Evolutionary conservation across 2,329 filamentous ascomycete genomes (phyloP), one percentile per base, ranked within the genome.

Genomic region (Aspergillus aculeatinus): DNA sequence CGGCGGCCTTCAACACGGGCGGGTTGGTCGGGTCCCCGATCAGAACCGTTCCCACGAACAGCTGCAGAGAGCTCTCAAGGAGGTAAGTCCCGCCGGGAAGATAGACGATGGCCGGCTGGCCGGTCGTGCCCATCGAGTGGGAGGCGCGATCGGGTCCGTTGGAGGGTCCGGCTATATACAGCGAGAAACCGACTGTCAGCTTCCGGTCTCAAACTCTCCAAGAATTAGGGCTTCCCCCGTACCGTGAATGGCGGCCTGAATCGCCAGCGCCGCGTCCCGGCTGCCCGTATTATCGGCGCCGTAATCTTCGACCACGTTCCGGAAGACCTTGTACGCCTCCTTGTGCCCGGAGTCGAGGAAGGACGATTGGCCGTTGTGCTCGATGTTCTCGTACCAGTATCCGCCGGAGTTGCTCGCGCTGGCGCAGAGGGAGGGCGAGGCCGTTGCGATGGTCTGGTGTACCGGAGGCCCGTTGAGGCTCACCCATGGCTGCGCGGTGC

Each of bases 1-100:
- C 52, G 4, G 79, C 75, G 1, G 83, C 85, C 55, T 82, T 80
- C n/a, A 88, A 76, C 0, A 80, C 80, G 0, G 86, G 85, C 11
- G 70, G 72, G 50, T 78, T 70, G n/a, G 68, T 68, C 2, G 76
- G 74, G 58, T 78, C 73, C 29, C 76, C 76, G 31, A 77, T 67
- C 5, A 79, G 59, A 5, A 78, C 70, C 0, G 76, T 78, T 21
- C 72, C 73, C 10, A 74, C 61, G 31, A 64, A 70, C 3, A 74
- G 50, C 35, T 74, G 67, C 42, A 75, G 51, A 4, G 65, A 64
- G 7, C 57, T 59, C 14, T 62, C 62, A 42, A 75, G 44, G 11
- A 65, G 61, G 50, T 75, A 74, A 2, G 65, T 70, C 5, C 73
- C 73, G 2, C 64, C 64, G 2, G 72, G 73, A 0, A 75, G 48